phyloP scores from a whole-genome alignment of 371 early-diverging fungal species.

The Phascolomyces articulosus region DNA sequence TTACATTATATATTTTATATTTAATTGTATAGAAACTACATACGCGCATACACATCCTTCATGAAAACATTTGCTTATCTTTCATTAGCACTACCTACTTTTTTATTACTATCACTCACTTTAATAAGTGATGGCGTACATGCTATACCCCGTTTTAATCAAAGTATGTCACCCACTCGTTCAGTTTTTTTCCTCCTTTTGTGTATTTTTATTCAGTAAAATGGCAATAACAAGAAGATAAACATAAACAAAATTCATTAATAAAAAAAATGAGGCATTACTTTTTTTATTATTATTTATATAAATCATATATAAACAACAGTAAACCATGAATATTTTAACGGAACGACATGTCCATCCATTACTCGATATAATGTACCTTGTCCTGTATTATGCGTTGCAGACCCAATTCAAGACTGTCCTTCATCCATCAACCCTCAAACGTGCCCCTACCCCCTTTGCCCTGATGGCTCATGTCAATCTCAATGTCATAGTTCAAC shows the following conservation, averaged over 20 bases:
- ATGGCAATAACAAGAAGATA: neutral
- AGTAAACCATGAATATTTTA: slow-evolving; percentile 57
- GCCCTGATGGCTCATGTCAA: slow-evolving; percentile 61
- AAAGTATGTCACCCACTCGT: slow-evolving; percentile 14
- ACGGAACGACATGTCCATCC: slow-evolving; percentile 56
- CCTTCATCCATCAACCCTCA: slow-evolving; percentile 44
- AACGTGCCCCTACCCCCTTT: slow-evolving; percentile 46
- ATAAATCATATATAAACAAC: no score
- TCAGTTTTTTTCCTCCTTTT: neutral
- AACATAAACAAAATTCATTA: no score
- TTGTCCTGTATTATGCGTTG: slow-evolving; percentile 60
- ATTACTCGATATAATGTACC: slow-evolving; percentile 33
- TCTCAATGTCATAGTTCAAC: slow-evolving; percentile 42
- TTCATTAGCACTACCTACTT: slow-evolving; percentile 4
- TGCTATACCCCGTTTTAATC: slow-evolving; percentile 23
- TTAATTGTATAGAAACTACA: no score
- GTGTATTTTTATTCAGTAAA: neutral
- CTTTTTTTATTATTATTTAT: slow-evolving; percentile 3
- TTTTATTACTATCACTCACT: neutral
- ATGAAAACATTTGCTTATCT: slow-evolving; percentile 18
- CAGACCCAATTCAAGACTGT: slow-evolving; percentile 43
- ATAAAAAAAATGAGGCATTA: neutral
- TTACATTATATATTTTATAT: no score
- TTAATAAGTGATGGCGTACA: slow-evolving; percentile 3
- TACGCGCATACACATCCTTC: slow-evolving; percentile 10